Conservation (phyloP, 169 alveolate genomes). For the Plasmodium sp. region DNA sequence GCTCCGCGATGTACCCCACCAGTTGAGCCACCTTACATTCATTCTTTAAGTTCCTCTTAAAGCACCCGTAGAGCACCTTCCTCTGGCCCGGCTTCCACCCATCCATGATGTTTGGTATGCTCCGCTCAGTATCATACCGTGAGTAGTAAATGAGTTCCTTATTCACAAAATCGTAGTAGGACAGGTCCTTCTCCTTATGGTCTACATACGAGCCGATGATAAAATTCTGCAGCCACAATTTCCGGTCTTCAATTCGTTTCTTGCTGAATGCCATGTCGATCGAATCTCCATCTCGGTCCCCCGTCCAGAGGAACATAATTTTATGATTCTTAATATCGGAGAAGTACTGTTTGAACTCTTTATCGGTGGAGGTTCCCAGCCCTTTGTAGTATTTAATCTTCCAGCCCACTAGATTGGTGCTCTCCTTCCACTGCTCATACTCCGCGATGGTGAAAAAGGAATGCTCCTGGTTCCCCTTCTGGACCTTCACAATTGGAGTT, state of each 20-base stretch:
- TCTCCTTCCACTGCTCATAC: conserved; percentile 95
- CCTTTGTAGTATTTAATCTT: conserved; percentile 99
- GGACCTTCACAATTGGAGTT: conserved; percentile 98
- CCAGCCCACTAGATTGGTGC: conserved; percentile 91
- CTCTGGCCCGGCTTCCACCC: conserved; percentile 99
- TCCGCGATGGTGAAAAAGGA: conserved; percentile 98
- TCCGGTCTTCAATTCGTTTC: conserved; percentile 98
- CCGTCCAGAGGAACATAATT: conserved; percentile 88
- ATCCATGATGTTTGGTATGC: conserved; percentile 98
- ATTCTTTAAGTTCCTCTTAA: conserved; percentile 95
- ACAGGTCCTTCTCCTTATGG: conserved; percentile 82
- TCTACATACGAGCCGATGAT: conserved; percentile 78
- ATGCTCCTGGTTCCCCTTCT: conserved; percentile 91
- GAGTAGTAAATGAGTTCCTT: conserved; percentile 98
- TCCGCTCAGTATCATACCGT: conserved; percentile 97
- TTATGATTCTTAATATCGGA: conserved; percentile 94
- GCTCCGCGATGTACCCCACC: conserved; percentile 97
- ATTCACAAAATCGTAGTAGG: conserved; percentile 96
- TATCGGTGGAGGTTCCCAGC: conserved; percentile 98
- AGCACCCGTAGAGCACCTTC: conserved; percentile 97
- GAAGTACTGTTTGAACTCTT: conserved; percentile 99
- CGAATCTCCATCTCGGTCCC: conserved; percentile 91
- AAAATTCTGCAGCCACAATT: conserved; percentile 92
- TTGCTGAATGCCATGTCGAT: conserved; percentile 99
- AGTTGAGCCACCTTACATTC: conserved; percentile 97